Evolutionary conservation across 768 basidiomycete genomes (phyloP).

Genomic region (Boletus edulis): DNA sequence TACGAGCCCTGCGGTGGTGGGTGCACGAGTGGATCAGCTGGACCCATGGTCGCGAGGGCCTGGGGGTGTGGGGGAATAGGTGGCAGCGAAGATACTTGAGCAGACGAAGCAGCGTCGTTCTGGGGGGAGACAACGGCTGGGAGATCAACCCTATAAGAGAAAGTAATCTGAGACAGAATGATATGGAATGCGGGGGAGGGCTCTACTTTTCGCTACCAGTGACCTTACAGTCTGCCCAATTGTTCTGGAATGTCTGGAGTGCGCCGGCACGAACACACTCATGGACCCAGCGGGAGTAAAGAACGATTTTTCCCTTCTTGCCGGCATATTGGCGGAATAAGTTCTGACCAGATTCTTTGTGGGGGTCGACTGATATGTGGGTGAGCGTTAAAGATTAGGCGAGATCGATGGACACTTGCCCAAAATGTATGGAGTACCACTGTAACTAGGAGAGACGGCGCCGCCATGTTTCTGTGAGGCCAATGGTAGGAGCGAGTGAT

Average conservation of each 20-base stretch:
- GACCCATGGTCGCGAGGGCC: constrained; percentile 27
- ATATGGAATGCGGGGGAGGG: neutral
- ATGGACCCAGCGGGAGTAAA: constrained; percentile 71
- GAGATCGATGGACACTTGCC: constrained; percentile 44
- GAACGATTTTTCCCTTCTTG: constrained; percentile 78
- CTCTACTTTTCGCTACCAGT: constrained; percentile 70
- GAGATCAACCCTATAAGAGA: constrained; percentile 23
- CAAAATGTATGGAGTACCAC: constrained; percentile 75
- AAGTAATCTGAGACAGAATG: neutral
- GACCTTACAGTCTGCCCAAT: constrained; percentile 82
- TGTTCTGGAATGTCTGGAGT: constrained; percentile 70
- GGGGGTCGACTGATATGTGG: constrained; percentile 61
- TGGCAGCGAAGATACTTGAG: constrained; percentile 24
- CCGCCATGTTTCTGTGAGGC: constrained; percentile 71
- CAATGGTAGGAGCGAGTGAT: constrained; percentile 2
- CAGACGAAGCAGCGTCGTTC: constrained; percentile 24
- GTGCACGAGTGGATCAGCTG: constrained; percentile 28
- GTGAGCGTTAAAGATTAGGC: constrained; percentile 1
- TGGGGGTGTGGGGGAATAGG: constrained; percentile 29
- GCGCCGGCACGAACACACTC: constrained; percentile 70
- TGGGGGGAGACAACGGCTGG: constrained; percentile 18
- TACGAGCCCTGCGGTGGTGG: constrained; percentile 29
- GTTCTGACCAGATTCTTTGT: constrained; percentile 77
- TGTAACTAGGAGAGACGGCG: constrained; percentile 69
- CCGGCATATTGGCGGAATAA: constrained; percentile 74